phyloP scores from a whole-genome alignment of 371 early-diverging fungal genomes.

The Chytridium lagenaria region DNA sequence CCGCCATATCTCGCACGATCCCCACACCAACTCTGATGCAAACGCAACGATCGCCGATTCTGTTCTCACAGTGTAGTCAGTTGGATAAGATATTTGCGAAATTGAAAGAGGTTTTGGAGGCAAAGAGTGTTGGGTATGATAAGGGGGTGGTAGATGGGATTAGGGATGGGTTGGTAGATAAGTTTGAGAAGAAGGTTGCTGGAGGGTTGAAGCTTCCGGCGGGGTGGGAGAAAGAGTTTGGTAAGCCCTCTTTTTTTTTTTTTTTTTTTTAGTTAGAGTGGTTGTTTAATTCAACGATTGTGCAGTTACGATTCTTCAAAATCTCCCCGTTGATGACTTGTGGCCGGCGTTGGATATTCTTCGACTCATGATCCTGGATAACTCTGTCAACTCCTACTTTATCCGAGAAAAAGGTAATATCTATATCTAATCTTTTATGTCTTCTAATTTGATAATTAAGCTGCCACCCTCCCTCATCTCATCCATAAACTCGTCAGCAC shows the following conservation, averaged over 20 bases:
- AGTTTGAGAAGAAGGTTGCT: background rate
- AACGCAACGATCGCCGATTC: conserved; percentile 57
- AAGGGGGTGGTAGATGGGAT: conserved; percentile 14
- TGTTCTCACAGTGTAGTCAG: conserved; percentile 60
- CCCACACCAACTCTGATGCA: conserved; percentile 46
- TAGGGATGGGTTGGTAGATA: background rate
- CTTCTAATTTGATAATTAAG: conserved; percentile 37
- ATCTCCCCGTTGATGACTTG: conserved; percentile 56
- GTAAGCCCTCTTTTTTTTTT: conserved; percentile 10
- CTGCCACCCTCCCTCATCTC: conserved; percentile 28
- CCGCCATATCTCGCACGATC: background rate
- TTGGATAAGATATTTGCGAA: conserved; percentile 67
- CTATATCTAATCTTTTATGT: conserved; percentile 35
- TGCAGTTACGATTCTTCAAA: conserved; percentile 4
- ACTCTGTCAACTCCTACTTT: conserved; percentile 54
- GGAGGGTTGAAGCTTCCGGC: conserved; percentile 47
- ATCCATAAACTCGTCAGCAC: conserved; percentile 21
- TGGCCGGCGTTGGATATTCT: conserved; percentile 74
- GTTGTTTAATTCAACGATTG: background rate
- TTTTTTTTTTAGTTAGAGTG: background rate
- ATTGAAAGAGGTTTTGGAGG: conserved; percentile 52
- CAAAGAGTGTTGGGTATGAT: conserved; percentile 17
- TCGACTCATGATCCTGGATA: conserved; percentile 61
- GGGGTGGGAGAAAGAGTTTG: conserved; percentile 28
- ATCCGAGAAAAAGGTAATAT: conserved; percentile 36